phyloP scores from a whole-genome alignment of 768 basidiomycete genomes.

The Kwoniella pini region DNA sequence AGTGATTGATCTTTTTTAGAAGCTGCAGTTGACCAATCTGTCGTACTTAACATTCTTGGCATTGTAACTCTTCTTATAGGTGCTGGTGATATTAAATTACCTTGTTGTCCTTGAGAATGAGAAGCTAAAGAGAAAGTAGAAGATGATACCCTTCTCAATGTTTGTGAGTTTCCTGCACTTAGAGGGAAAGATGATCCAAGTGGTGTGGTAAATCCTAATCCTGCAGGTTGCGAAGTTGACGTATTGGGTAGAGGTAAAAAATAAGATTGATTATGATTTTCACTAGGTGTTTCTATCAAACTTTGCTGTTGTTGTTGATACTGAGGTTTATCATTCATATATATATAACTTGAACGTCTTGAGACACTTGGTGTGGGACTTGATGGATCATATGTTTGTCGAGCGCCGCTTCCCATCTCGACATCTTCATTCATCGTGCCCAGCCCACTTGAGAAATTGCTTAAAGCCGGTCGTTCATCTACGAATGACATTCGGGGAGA shows the following conservation, averaged over 20 bases:
- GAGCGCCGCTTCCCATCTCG: conserved; percentile 2
- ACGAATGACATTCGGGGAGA: conserved; percentile 27
- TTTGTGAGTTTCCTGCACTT: background rate
- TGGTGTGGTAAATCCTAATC: conserved; percentile 17
- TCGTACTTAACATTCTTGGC: conserved; percentile 31
- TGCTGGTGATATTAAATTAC: conserved; percentile 11
- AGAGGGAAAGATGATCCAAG: conserved; percentile 16
- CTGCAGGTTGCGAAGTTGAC: background rate
- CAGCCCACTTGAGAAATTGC: background rate
- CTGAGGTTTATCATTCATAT: conserved; percentile 32
- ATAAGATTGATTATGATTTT: conserved; percentile 24
- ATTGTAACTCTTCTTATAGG: conserved; percentile 34
- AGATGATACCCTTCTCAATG: conserved; percentile 26
- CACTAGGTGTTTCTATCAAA: conserved; percentile 1
- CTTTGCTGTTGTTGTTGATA: conserved; percentile 5
- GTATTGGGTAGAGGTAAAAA: conserved; percentile 35
- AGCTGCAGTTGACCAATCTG: conserved; percentile 44
- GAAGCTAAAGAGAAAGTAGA: conserved; percentile 10
- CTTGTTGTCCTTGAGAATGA: background rate
- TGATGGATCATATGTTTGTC: background rate
- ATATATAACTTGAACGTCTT: conserved; percentile 37
- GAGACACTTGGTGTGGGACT: conserved; percentile 31
- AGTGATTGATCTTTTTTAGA: conserved; percentile 48
- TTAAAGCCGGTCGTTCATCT: conserved; percentile 5
- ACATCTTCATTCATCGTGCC: conserved; percentile 23